phyloP scores from a whole-genome alignment of 805 yeast species.

The Metschnikowia peoriensis region DNA sequence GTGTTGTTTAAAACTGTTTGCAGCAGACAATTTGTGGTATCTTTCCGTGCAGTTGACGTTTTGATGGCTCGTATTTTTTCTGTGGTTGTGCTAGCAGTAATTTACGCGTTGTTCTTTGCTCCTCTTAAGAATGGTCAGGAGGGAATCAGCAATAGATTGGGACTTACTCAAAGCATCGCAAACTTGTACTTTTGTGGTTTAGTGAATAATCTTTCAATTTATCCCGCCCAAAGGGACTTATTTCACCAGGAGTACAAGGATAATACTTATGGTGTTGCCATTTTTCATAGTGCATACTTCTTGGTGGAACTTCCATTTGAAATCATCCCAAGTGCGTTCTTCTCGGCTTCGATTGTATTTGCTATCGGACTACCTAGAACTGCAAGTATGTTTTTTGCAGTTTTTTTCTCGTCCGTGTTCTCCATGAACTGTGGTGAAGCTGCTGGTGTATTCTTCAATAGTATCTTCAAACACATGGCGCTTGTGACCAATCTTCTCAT shows the following conservation, averaged over 20 bases:
- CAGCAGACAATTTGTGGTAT: conserved; percentile 33
- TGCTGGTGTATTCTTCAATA: conserved; percentile 76
- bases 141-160: conserved; percentile 67
- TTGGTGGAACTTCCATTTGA: conserved; percentile 69
- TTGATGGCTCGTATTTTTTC: conserved; percentile 65
- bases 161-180: conserved; percentile 70
- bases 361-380: conserved; percentile 73
- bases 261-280: conserved; percentile 60
- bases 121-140: conserved; percentile 36
- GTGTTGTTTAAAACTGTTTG: conserved; percentile 31
- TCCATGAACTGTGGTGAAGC: conserved; percentile 79
- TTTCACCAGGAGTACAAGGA: conserved; percentile 80
- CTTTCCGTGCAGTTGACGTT: conserved; percentile 48
- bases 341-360: conserved; percentile 61
- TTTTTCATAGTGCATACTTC: conserved; percentile 62
- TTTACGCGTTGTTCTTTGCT: conserved; percentile 64
- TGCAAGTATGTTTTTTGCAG: conserved; percentile 62
- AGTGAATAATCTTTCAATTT: conserved; percentile 72
- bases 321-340: conserved; percentile 53
- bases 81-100: conserved; percentile 58
- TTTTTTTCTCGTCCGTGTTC: conserved; percentile 52
- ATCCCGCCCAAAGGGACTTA: conserved; percentile 68
- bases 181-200: conserved; percentile 77
- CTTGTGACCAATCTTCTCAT: conserved; percentile 76
- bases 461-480: conserved; percentile 71